Evolutionary conservation across 2,329 filamentous ascomycete species (phyloP).

Genomic region (Verticillium albo-atrum): DNA sequence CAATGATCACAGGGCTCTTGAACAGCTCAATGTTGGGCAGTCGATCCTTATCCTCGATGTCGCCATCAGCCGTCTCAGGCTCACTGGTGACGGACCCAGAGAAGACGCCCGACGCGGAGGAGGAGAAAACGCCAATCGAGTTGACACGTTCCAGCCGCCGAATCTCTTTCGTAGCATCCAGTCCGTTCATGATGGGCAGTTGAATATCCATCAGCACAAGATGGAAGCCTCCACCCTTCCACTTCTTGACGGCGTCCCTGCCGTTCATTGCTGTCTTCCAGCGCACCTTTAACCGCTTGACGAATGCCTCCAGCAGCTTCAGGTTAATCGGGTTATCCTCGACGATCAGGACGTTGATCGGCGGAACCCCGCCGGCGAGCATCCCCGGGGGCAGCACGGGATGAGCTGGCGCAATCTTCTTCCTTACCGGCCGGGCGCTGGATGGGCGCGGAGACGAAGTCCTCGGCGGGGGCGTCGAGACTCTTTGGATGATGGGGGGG

Average conservation of each 20-base stretch:
- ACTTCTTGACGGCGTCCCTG: constrained; percentile 86
- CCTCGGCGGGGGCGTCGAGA: constrained; percentile 49
- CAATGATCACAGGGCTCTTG: constrained; percentile 96
- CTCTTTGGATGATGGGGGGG: constrained; percentile 36
- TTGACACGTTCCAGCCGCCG: constrained; percentile 84
- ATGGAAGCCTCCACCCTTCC: constrained; percentile 89
- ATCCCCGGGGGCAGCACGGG: constrained; percentile 55
- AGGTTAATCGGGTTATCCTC: constrained; percentile 99
- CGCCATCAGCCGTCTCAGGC: constrained; percentile 33
- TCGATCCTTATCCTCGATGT: constrained; percentile 61
- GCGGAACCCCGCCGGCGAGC: constrained; percentile 79
- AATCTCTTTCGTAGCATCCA: constrained; percentile 94
- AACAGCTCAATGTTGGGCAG: constrained; percentile 68
- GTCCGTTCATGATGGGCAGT: constrained; percentile 89
- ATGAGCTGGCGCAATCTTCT: constrained; percentile 43
- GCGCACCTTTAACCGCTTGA: constrained; percentile 90
- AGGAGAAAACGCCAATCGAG: constrained; percentile 84
- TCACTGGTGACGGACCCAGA: constrained; percentile 41
- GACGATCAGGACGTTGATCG: constrained; percentile 95
- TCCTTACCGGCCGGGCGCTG: constrained; percentile 43
- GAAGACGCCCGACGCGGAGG: constrained; percentile 41
- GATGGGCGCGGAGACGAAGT: constrained; percentile 44
- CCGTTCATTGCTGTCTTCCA: constrained; percentile 99
- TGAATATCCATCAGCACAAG: constrained; percentile 98
- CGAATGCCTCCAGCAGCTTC: constrained; percentile 87